Evolutionary conservation across 371 early-diverging fungal species (phyloP).

Genomic region (Mucor sp.): DNA sequence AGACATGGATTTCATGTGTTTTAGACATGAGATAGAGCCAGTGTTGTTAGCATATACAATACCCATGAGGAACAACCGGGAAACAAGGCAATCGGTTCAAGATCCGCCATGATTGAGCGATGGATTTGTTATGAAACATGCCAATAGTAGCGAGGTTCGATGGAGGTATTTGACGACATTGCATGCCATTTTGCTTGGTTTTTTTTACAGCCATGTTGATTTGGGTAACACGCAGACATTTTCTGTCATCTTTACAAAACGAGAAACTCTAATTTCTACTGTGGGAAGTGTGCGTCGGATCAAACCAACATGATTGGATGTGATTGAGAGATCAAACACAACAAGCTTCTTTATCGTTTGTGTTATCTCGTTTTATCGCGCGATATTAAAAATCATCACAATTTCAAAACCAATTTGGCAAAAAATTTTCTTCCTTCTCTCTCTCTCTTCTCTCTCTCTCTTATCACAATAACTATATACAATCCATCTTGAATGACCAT

Average conservation of each 20-base stretch:
- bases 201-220: not conserved
- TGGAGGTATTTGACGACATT: not conserved
- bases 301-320: not conserved
- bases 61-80: not conserved
- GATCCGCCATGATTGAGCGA: not conserved
- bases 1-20: not conserved
- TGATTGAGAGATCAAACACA: slow-evolving; percentile 5
- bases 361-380: slow-evolving; percentile 1
- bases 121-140: not conserved
- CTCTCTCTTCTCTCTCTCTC: not conserved
- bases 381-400: not conserved
- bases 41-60: not conserved
- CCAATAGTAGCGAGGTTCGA: not conserved
- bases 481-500: slow-evolving; percentile 11
- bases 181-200: not conserved
- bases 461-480: not conserved
- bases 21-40: not conserved
- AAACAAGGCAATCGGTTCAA: not conserved
- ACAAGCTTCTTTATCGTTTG: not conserved
- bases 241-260: not conserved
- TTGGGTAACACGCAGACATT: not conserved
- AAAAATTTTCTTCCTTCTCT: not conserved
- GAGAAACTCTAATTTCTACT: not conserved
- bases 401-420: slow-evolving; percentile 1
- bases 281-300: not conserved